A percentile compares a stretch with the other conserved stretches of the same genome.
Evolutionary conservation across 2,329 filamentous ascomycete species (phyloP).

Genomic region (Aphanoascus verrucosus): DNA sequence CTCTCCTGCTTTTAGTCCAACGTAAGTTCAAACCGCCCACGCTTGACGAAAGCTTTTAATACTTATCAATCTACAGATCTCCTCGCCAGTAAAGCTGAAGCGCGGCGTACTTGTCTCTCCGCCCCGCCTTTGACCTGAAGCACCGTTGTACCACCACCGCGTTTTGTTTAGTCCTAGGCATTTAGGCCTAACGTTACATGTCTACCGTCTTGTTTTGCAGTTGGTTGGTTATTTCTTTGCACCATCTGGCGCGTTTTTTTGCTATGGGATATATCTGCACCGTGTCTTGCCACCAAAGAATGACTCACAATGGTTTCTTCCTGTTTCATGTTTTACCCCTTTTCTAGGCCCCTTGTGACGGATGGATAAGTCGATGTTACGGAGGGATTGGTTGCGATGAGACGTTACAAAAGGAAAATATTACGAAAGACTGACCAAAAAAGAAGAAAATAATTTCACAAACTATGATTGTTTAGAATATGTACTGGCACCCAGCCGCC

Average conservation of each 20-base stretch:
- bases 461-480: constrained; percentile 17
- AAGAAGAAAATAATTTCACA: constrained; percentile 17
- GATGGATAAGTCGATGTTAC: neutral
- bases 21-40: constrained; percentile 24
- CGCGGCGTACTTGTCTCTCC: neutral
- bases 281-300: constrained; percentile 7
- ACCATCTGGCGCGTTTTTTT: constrained; percentile 12
- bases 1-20: constrained; percentile 35
- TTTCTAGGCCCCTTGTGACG: constrained; percentile 3
- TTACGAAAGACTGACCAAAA: constrained; percentile 15
- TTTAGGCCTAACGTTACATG: constrained; percentile 4
- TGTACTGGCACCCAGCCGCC: constrained; percentile 17
- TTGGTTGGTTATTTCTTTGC: constrained; percentile 13
- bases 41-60: neutral
- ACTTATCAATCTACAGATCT: constrained; percentile 22
- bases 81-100: constrained; percentile 30
- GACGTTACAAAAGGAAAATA: neutral
- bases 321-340: neutral
- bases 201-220: constrained; percentile 5
- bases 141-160: constrained; percentile 32
- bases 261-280: constrained; percentile 7
- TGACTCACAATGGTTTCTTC: constrained; percentile 11
- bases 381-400: constrained; percentile 7
- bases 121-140: constrained; percentile 15
- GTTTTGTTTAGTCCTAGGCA: constrained; percentile 15